Base-by-base conservation (phyloP, 768 basidiomycete genomes). In the Hygrophorus pudorinus region DNA sequence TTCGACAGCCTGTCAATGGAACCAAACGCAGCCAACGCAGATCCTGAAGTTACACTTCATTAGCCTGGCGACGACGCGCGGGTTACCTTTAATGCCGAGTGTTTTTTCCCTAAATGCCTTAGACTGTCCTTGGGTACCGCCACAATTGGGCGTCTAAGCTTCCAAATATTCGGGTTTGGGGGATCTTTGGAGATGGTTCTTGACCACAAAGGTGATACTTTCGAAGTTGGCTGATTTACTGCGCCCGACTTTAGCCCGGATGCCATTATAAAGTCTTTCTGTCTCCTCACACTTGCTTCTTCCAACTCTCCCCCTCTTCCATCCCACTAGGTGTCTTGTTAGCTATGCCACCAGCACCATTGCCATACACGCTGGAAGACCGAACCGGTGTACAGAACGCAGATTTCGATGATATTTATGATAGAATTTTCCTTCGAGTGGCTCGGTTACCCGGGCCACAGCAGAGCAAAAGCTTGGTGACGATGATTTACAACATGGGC, bases 381-480 rank as follows among this genome's bases (percentile, higher is more conserved):
- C 75, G 79, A 37, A 79, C 82, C 0, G 81, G 75, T 14, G 59
- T 72, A 47, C 63, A 68, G 10, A 60, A 64, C 38, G 71, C 80
- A 1, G 81, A 87, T 66, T 85, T 77, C 49, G 81, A 84, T 56
- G 84, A 87, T 53, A 73, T 85, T 51, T 86, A 85, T 56, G 84
- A 87, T 60, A 75, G 84, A 44, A 62, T 78, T 50, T 85, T 82
- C 65, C 70, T 81, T 41, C 80, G 77, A 46, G 69, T 85, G 29
- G 60, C 72, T 4, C 71, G 73, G 2, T 60, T 65, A 16, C 72
- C 78, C 4, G n/a, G n/a, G n/a, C n/a, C n/a, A n/a, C 70, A 68
- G 8, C 56, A 56, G 10, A 54, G 51, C 20, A 48, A 56, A 1
- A 49, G 51, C 28, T 49, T 59, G 17, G 62, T 64, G 0, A 70